Conservation (phyloP, 179 eudicot species). For the Beta lomatogona region DNA sequence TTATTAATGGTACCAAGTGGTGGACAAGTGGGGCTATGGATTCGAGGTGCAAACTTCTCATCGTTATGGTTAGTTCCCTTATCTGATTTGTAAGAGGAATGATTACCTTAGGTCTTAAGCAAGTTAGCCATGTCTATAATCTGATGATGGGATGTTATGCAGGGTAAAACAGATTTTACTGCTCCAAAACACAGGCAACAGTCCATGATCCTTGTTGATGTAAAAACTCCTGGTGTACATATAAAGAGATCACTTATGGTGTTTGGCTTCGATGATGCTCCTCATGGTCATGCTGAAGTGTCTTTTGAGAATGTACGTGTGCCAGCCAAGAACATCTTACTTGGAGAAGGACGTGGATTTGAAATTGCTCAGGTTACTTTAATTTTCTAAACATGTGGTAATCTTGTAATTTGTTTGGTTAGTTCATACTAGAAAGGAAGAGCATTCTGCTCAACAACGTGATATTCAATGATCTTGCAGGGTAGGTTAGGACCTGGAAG, state of each 20-base stretch:
- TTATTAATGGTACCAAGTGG: constrained; percentile 94
- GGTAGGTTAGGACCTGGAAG: constrained; percentile 99
- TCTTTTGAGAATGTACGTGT: constrained; percentile 74
- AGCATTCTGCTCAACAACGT: not conserved
- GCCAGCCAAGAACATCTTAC: constrained; percentile 76
- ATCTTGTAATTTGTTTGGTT: not conserved
- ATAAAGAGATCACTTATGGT: constrained; percentile 80
- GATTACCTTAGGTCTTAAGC: not conserved
- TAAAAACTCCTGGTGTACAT: constrained; percentile 71
- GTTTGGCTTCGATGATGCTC: constrained; percentile 99
- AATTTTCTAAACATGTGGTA: not conserved
- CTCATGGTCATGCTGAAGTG: constrained; percentile 99
- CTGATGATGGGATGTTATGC: constrained; percentile 28
- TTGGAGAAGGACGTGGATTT: constrained; percentile 98
- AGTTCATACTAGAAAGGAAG: too few species aligned
- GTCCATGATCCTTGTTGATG: constrained; percentile 94
- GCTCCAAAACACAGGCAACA: constrained; percentile 92
- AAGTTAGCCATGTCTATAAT: not conserved
- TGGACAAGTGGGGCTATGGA: constrained; percentile 99
- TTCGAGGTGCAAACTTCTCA: constrained; percentile 94
- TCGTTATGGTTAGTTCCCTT: constrained; percentile 73
- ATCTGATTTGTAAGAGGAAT: not conserved
- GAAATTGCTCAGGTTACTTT: constrained; percentile 91
- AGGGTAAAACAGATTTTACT: constrained; percentile 93
- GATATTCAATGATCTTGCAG: constrained; percentile 39